Evolutionary conservation across 176 grass and related monocot species (phyloP).

Genomic region (Juncus effusus): DNA sequence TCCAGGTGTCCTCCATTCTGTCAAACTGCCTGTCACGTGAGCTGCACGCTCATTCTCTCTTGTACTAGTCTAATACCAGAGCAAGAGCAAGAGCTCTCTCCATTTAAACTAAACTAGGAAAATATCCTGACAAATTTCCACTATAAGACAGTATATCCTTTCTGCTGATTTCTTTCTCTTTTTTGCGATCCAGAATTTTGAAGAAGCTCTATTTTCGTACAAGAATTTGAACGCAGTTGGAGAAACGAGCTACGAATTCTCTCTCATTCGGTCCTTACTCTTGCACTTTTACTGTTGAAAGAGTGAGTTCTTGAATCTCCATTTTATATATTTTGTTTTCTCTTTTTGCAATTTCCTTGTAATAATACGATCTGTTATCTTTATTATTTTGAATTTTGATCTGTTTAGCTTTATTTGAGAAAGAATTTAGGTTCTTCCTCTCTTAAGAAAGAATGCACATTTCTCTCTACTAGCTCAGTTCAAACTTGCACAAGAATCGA

Average conservation of each 20-base stretch:
- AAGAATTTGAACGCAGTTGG: conserved; percentile 3
- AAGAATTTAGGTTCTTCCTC: background rate
- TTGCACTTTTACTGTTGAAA: background rate
- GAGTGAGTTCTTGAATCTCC: conserved; percentile 14
- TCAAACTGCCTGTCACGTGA: conserved; percentile 24
- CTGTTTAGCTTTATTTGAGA: background rate
- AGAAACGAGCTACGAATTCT: background rate
- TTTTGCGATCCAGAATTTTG: background rate
- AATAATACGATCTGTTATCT: background rate
- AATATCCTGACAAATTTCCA: conserved; percentile 15
- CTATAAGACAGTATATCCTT: conserved; percentile 4
- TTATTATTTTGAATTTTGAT: no score
- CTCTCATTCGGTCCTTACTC: background rate
- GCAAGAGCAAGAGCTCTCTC: background rate
- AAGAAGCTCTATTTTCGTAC: background rate
- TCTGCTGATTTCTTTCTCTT: background rate
- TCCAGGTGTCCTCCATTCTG: conserved; percentile 1
- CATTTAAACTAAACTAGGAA: conserved; percentile 37
- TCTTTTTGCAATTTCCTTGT: background rate
- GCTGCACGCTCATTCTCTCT: background rate
- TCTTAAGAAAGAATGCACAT: background rate
- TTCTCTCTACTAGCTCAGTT: conserved; percentile 2
- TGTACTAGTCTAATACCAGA: background rate
- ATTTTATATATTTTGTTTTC: background rate
- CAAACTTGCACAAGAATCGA: background rate